Evolutionary conservation across 768 basidiomycete species (phyloP), one percentile per base, ranked within the genome.

Genomic region (Udeniomyces megalosporus): DNA sequence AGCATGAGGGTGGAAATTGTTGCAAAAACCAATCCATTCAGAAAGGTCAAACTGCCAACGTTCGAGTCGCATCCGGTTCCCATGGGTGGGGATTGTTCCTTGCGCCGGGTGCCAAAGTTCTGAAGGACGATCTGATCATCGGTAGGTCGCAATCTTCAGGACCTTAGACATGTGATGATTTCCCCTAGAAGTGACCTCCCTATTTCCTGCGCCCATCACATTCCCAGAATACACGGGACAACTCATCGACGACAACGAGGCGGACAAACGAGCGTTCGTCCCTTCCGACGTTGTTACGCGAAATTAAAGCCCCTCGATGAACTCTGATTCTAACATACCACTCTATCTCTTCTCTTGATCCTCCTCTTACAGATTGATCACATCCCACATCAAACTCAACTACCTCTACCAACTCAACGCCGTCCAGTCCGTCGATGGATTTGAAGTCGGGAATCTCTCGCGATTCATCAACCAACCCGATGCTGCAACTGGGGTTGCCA

Each of bases 381-480:
- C 56, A 38, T 38, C 44, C 2, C 49, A 51, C 17, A 55, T 55
- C 20, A 32, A 44, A 3, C 62, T 54, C 15, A 63, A 63, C 56
- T 63, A 63, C 45, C 34, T 57, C 26, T 63, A 58, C 24, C 56
- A 63, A n/a, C 56, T 63, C 24, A 63, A 63, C 49, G 38, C n/a
- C 24, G 34, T 22, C 29, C 56, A 51, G 22, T 14, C 28, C n/a
- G 24, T 63, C 55, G 62, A 63, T 15, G 62, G 48, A 4, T 58
- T 31, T 29, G 22, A 47, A 7, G 34, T 35, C 3, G 62, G 55
- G 11, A 63, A 63, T 49, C 45, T 38, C 17, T 49, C 56, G 4
- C 22, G 62, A 14, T 63, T 63, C 50, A 52, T 63, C 38, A 63
- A 63, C 56, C 62, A 63, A 28, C 62, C 62, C n/a, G 56, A 58